Evolutionary conservation across 2,329 filamentous ascomycete genomes (phyloP), one percentile per base, ranked within the genome.

Genomic region (Fusarium oligoseptatum): DNA sequence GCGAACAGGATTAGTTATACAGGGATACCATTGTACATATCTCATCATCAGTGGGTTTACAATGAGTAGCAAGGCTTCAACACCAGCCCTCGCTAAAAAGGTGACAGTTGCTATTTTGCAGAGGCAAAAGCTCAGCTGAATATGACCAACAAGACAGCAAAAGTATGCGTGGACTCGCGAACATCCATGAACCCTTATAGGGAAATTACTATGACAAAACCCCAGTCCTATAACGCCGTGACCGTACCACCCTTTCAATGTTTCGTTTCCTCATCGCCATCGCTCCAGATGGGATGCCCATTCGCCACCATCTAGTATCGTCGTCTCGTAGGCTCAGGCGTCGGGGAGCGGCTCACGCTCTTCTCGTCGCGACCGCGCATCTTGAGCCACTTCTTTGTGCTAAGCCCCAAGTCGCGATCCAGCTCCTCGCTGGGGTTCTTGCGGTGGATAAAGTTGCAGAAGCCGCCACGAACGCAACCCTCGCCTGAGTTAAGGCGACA

Each of bases 401-500:
- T 91, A 77, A 98, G 88, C 73, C 93, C 92, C 78, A 99, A 84
- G 77, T 99, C 97, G 74, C 93, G 87, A 72, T 99, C 97, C 78
- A 99, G 87, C 85, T 98, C 96, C 12, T 94, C 88, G 77, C 90
- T 91, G 5, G 97, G 97, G 82, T 98, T 97, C 88, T 99, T 99
- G 81, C 97, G 91, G 83, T 99, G 97, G 76, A 99, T 99, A 84
- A 99, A 99, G 84, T 99, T 99, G 89, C 97, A 99, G 87, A 98
- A 98, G 36, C 97, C 97, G 73, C 95, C 97, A 75, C 97, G 90
- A 50, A 98, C 95, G 84, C 97, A 99, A 52, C 97, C 97, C 84
- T 98, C 97, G 72, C 97, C 97, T 43, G 91, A 94, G 81, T 99
- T 99, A 29, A 98, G 88, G 64, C 97, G 91, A 85, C 97, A 99